Percentiles rank a stretch among this genome's conserved stretches.
Evolutionary conservation across 148 eudicot species (phyloP).

Genomic region (Silene conica): DNA sequence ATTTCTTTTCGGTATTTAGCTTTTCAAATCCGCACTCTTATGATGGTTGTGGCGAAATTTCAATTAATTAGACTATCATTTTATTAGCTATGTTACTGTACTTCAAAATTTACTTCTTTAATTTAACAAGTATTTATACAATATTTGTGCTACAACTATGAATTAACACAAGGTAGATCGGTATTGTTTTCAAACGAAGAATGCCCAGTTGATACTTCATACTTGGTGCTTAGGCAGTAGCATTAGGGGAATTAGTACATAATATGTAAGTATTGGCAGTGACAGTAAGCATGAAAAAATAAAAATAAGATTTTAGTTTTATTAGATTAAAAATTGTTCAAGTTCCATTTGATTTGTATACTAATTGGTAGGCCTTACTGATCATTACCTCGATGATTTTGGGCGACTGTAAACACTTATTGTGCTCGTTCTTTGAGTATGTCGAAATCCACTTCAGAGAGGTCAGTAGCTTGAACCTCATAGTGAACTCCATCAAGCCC

Average conservation of each 20-base stretch:
- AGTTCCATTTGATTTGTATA: neutral
- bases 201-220: neutral
- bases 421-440: constrained; percentile 60
- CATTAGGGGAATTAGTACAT: neutral
- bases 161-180: too few relatives aligned
- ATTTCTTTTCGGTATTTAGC: neutral
- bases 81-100: neutral
- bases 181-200: too few relatives aligned
- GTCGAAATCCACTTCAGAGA: constrained; percentile 75
- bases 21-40: neutral
- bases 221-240: too few relatives aligned
- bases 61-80: neutral
- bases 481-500: constrained; percentile 74
- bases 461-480: constrained; percentile 84
- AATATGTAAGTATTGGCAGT: neutral
- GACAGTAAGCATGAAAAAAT: constrained; percentile 1
- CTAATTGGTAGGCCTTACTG: constrained; percentile 5
- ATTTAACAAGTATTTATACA: neutral
- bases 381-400: neutral
- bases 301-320: neutral
- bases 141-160: too few relatives aligned
- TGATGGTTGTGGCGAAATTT: neutral
- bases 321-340: too few relatives aligned
- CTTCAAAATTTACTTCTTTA: too few relatives aligned
- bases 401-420: neutral